Percentiles rank a stretch among this genome's conserved stretches.
phyloP scores from a whole-genome alignment of 139 green algal genomes.

The Micractinium sp. region DNA sequence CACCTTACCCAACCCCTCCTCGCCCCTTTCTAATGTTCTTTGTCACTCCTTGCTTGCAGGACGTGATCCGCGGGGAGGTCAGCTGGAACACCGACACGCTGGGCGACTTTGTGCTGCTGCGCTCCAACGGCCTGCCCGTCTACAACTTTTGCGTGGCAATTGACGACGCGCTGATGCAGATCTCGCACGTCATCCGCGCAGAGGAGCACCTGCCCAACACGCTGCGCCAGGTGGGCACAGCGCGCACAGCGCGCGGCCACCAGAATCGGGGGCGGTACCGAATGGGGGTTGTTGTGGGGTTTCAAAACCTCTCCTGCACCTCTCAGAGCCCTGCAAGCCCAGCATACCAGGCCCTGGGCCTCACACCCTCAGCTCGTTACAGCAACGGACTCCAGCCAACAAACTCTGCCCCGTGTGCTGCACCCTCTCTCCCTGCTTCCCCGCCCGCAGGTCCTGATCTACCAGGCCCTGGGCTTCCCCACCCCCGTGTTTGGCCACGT shows the following conservation, averaged over 20 bases:
- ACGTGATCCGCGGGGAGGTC: slow-evolving; percentile 92
- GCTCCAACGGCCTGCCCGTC: slow-evolving; percentile 96
- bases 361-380: neutral
- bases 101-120: slow-evolving; percentile 98
- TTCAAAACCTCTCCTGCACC: too few relatives aligned
- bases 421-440: neutral
- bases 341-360: too few relatives aligned
- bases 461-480: slow-evolving; percentile 90
- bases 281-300: too few relatives aligned
- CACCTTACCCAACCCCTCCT: neutral
- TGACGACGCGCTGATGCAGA: slow-evolving; percentile 97
- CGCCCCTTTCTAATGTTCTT: too few relatives aligned
- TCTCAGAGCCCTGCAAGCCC: neutral
- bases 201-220: slow-evolving; percentile 99
- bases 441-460: slow-evolving; percentile 85
- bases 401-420: neutral
- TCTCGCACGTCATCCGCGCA: slow-evolving; percentile 96
- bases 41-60: slow-evolving; percentile 41
- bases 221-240: slow-evolving; percentile 74
- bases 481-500: slow-evolving; percentile 92
- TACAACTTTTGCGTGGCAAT: slow-evolving; percentile 99
- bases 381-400: neutral
- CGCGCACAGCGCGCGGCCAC: neutral
- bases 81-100: slow-evolving; percentile 96
- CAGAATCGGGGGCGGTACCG: neutral